Base-by-base conservation (phyloP, 306 rosid genomes). In the Cicer chorassanicum region DNA sequence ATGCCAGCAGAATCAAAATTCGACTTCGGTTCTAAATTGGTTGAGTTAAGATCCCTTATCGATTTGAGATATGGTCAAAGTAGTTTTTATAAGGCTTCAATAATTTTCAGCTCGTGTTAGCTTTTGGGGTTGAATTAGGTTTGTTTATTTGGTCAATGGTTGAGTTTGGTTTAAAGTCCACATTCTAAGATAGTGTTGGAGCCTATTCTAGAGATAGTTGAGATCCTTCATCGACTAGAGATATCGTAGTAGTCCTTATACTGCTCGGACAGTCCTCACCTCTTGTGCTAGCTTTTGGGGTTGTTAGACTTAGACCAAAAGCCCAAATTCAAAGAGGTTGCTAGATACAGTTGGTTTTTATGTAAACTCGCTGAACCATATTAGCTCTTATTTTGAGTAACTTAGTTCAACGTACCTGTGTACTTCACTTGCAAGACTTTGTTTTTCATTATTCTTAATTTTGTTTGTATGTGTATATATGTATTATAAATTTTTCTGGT, bases 371-470 rank as follows among this genome's bases (percentile, higher is more conserved):
- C 14, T 56, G 63, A 56, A 56, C 63, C 63, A 21, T 56, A 21
- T 56, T 56, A 56, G 39, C 39, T 21, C 38, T 6, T 56, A 56
- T 56, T 56, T 56, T 39, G 40, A 63, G 40, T 59, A 29, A 44
- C 73, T 64, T 42, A 24, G 34, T 24, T 24, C 78, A 62, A 51
- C 34, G 15, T 12, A 15, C 42, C 56, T 29, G 15, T 21, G 46
- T 48, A 38, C 34, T 66, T 15, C 46, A 9, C 12, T 66, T 15
- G 51, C 13, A 18, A 56, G 14, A 56, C 14, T 56, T 56, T 21
- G 39, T 56, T 56, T 56, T 56, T 14, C 39, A 56, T 56, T 4
- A 9, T 56, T 55, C 62, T 19, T 55, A 55, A 55, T 53, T 55
- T 11, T 16, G 9, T 18, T 16, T 29, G 36, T 29, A 0, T 29